Conservation (phyloP, 495 filamentous ascomycete species). For the Penicillium canescens region DNA sequence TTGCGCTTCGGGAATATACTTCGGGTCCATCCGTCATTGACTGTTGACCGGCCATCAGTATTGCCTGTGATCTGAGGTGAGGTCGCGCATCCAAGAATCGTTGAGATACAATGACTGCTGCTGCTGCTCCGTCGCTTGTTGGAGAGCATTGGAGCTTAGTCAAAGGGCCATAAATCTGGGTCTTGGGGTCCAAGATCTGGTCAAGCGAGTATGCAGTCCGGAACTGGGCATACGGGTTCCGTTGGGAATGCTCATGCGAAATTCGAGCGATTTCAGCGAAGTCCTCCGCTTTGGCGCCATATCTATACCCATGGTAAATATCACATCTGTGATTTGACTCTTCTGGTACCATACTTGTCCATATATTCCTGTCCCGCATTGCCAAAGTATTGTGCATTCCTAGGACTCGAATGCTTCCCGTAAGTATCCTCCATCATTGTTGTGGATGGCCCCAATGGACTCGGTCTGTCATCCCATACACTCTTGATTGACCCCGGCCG, state of each 20-base stretch:
- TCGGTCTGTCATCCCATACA: slow-evolving; percentile 25
- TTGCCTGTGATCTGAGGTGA: slow-evolving; percentile 72
- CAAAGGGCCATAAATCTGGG: slow-evolving; percentile 77
- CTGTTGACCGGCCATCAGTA: slow-evolving; percentile 83
- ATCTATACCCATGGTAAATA: slow-evolving; percentile 38
- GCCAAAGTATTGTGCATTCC: slow-evolving; percentile 81
- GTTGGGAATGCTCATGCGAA: slow-evolving; percentile 77
- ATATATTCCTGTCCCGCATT: slow-evolving; percentile 87
- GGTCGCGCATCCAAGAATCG: slow-evolving; percentile 79
- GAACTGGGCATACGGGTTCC: slow-evolving; percentile 92
- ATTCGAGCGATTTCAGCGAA: slow-evolving; percentile 84
- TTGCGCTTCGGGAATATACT: slow-evolving; percentile 73
- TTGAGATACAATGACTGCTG: slow-evolving; percentile 84
- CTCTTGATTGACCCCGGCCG: slow-evolving; percentile 55
- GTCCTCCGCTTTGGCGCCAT: slow-evolving; percentile 70
- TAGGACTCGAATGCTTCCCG: slow-evolving; percentile 36
- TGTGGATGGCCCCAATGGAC: slow-evolving; percentile 20
- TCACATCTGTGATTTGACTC: not conserved
- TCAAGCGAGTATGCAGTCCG: slow-evolving; percentile 83
- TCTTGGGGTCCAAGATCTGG: slow-evolving; percentile 66
- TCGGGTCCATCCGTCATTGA: slow-evolving; percentile 75
- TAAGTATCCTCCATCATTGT: slow-evolving; percentile 22
- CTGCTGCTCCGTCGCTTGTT: slow-evolving; percentile 86
- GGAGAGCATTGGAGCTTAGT: slow-evolving; percentile 79
- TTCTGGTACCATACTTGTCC: slow-evolving; percentile 57